phyloP scores from a whole-genome alignment of 257 asterid genomes.

The Solanum virginianum region DNA sequence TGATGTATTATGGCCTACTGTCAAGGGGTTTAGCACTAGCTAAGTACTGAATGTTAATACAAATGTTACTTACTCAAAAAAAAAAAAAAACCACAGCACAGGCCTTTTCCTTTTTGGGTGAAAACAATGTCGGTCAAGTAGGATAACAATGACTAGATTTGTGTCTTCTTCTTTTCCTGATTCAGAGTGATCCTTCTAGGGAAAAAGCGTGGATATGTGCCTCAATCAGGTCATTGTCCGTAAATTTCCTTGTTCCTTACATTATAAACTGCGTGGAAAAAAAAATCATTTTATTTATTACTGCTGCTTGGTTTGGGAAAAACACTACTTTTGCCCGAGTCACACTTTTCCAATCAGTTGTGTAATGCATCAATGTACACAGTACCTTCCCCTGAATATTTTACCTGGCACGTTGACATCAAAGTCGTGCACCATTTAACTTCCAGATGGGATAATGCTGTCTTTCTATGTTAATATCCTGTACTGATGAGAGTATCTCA shows the following conservation, averaged over 20 bases:
- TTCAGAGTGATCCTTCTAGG: background rate
- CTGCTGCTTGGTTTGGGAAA: background rate
- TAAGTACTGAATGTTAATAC: too few relatives aligned
- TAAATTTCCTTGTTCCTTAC: background rate
- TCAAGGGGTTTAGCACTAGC: too few relatives aligned
- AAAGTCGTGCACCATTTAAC: background rate
- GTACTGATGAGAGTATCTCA: background rate
- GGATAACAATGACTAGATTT: background rate
- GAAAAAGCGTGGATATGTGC: background rate
- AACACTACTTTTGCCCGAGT: background rate
- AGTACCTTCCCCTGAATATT: background rate
- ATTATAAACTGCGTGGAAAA: background rate
- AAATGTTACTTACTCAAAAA: too few relatives aligned
- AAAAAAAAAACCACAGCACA: background rate
- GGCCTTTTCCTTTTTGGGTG: background rate
- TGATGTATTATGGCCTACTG: too few relatives aligned
- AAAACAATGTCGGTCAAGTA: background rate
- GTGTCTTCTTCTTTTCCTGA: background rate
- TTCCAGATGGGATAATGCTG: background rate
- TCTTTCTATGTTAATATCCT: background rate
- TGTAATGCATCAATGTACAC: background rate
- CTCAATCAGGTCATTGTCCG: background rate
- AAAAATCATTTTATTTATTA: background rate
- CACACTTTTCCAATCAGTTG: background rate
- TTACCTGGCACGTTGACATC: background rate